phyloP scores from a whole-genome alignment of 1,284 basidiomycete species.

The Ceratobasidium sp. region DNA sequence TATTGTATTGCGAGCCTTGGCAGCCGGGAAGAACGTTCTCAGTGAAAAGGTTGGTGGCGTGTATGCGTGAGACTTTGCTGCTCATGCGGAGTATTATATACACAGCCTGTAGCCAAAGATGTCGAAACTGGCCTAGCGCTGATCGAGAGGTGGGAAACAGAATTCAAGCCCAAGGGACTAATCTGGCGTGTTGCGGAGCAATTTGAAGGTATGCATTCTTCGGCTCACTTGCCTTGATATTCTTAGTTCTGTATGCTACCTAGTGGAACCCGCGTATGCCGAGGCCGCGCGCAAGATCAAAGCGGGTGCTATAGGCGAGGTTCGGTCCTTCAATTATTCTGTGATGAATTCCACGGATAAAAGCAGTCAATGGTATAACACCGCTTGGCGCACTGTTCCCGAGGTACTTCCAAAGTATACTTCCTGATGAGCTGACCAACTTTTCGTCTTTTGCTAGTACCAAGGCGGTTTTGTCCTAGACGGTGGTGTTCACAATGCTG shows the following conservation, averaged over 20 bases:
- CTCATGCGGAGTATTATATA: not conserved
- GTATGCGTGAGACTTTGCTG: not conserved
- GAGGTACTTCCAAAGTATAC: conserved; percentile 64
- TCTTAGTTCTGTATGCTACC: not conserved
- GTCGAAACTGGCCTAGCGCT: conserved; percentile 72
- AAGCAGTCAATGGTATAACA: conserved; percentile 80
- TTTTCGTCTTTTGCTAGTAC: conserved; percentile 64
- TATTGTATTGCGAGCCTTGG: conserved; percentile 66
- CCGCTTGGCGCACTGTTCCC: conserved; percentile 84
- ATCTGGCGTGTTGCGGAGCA: conserved; percentile 91
- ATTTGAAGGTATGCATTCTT: conserved; percentile 64
- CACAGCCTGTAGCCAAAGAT: conserved; percentile 75
- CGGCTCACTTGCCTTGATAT: not conserved
- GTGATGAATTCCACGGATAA: conserved; percentile 69
- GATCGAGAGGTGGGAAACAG: conserved; percentile 72
- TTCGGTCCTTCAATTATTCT: conserved; percentile 71
- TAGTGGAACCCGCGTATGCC: conserved; percentile 67
- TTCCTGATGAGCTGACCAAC: conserved; percentile 7
- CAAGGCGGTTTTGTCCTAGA: conserved; percentile 79
- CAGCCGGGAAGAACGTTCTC: conserved; percentile 81
- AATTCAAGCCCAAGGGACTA: conserved; percentile 75
- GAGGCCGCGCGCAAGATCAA: conserved; percentile 67
- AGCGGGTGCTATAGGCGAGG: conserved; percentile 71
- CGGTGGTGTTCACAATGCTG: conserved; percentile 76
- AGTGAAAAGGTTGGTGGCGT: conserved; percentile 70